Evolutionary conservation across 805 yeast genomes (phyloP).

Genomic region (Debaryomyces castellii): DNA sequence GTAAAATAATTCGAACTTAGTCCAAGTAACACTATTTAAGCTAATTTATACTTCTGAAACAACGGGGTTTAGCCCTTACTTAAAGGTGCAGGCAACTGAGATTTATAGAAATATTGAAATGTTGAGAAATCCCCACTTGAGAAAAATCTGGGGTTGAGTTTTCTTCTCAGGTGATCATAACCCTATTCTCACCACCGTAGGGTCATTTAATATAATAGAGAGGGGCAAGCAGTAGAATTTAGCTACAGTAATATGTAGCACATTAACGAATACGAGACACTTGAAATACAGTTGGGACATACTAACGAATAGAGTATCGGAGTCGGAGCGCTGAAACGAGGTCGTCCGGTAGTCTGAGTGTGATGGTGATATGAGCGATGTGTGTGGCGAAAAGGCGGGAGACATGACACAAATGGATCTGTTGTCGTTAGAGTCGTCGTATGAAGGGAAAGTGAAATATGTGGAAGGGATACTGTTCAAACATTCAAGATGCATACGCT

Average conservation of each 20-base stretch:
- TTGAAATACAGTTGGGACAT: background rate
- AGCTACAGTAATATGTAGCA: background rate
- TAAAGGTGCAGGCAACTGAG: background rate
- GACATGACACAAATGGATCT: no score
- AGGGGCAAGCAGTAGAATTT: background rate
- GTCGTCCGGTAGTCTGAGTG: background rate
- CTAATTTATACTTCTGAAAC: background rate
- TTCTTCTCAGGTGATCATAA: background rate
- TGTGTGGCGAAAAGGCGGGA: background rate
- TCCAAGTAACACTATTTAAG: background rate
- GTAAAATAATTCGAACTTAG: background rate
- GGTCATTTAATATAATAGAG: background rate
- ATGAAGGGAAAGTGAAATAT: no score
- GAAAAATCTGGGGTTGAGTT: constrained; percentile 1
- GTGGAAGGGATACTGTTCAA: no score
- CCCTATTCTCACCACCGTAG: background rate
- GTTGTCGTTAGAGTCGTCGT: no score
- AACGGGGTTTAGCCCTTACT: constrained; percentile 1
- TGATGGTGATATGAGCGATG: background rate
- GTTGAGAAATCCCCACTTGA: constrained; percentile 3
- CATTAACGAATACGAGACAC: background rate
- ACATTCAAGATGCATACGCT: no score
- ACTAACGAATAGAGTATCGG: background rate
- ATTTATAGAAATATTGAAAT: background rate
- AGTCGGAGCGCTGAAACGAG: background rate